Percentiles rank a stretch among this genome's conserved stretches.
These are phyloP conservation scores for Myriosclerotinia scirpicola DNA, from an alignment of 2,329 filamentous ascomycete genomes.

Conservation along the genomic window DNA sequence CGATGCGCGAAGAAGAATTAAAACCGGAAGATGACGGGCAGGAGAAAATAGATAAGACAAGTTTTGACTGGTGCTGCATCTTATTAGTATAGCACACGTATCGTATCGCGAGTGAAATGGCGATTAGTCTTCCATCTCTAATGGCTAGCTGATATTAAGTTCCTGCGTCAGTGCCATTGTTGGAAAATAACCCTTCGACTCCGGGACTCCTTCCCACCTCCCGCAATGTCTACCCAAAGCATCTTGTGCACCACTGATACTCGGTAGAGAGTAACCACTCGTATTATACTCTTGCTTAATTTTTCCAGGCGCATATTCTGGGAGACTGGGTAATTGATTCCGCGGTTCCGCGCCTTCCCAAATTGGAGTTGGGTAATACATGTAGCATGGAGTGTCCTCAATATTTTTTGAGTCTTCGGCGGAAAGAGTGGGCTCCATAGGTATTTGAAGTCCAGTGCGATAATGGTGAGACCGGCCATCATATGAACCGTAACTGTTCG, in stretches of 20 bases:
- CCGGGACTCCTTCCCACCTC: constrained; percentile 38
- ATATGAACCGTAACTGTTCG: constrained; percentile 35
- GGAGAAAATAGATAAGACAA: not conserved
- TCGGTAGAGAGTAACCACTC: constrained; percentile 35
- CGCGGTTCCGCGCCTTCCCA: constrained; percentile 37
- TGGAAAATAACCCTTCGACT: constrained; percentile 39
- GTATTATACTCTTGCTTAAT: constrained; percentile 37
- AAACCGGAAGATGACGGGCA: not conserved
- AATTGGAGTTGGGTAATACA: constrained; percentile 39
- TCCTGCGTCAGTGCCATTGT: constrained; percentile 36
- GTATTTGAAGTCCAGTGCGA: constrained; percentile 36
- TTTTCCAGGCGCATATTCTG: constrained; percentile 33
- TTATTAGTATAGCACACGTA: not conserved
- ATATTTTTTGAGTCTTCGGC: constrained; percentile 39
- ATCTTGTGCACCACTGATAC: constrained; percentile 32
- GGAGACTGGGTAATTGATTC: constrained; percentile 34
- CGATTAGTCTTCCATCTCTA: not conserved
- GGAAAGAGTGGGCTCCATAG: constrained; percentile 39
- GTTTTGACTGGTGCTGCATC: not conserved
- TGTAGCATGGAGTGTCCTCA: constrained; percentile 35
- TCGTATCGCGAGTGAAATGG: constrained; percentile 6
- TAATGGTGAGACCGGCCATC: constrained; percentile 37
- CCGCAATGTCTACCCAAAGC: constrained; percentile 36
- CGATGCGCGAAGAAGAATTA: constrained; percentile 4
- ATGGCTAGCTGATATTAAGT: constrained; percentile 36